phyloP scores from a whole-genome alignment of 495 filamentous ascomycete species.

The Tetracladium setigerum region DNA sequence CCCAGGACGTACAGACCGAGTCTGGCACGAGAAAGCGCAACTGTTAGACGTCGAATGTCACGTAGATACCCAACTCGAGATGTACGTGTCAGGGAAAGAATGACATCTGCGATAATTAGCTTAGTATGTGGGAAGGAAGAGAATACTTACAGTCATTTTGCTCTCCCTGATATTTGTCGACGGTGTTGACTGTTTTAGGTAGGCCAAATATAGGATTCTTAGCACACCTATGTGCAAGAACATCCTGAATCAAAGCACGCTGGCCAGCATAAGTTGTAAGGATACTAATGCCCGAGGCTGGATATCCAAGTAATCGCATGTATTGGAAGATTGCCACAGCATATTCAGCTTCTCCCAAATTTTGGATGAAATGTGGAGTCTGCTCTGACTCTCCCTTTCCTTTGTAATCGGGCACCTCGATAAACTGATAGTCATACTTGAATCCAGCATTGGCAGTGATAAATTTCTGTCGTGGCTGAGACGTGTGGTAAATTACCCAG shows the following conservation, averaged over 20 bases:
- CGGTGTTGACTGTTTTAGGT: conserved; percentile 84
- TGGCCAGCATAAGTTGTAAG: conserved; percentile 95
- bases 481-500: conserved; percentile 76
- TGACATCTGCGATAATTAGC: conserved; percentile 57
- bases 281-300: conserved; percentile 83
- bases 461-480: conserved; percentile 59
- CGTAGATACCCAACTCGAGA: conserved; percentile 87
- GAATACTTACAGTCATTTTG: conserved; percentile 88
- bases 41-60: conserved; percentile 87
- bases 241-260: conserved; percentile 80
- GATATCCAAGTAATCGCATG: conserved; percentile 95
- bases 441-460: conserved; percentile 84
- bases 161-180: conserved; percentile 98
- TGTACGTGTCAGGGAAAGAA: conserved; percentile 86
- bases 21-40: conserved; percentile 90
- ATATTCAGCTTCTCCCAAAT: conserved; percentile 95
- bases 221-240: conserved; percentile 75
- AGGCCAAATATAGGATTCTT: conserved; percentile 82
- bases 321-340: conserved; percentile 93
- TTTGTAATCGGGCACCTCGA: conserved; percentile 93
- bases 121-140: background rate
- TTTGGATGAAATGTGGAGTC: conserved; percentile 95
- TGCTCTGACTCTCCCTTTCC: conserved; percentile 83
- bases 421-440: conserved; percentile 91
- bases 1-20: conserved; percentile 92